phyloP scores from a whole-genome alignment of 2,329 filamentous ascomycete genomes.

The Colletotrichum endophyticum region DNA sequence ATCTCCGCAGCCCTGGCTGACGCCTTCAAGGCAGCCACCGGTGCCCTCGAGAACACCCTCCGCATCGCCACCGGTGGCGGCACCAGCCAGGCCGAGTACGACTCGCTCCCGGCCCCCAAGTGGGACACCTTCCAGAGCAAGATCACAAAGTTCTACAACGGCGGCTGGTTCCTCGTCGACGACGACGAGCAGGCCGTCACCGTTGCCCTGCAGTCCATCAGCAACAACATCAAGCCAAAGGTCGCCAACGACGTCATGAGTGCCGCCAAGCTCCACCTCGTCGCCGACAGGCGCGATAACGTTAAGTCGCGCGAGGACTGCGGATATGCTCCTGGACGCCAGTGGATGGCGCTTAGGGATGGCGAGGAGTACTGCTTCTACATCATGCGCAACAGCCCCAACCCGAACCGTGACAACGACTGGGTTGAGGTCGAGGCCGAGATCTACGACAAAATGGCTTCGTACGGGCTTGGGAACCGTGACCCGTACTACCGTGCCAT shows the following conservation, averaged over 20 bases:
- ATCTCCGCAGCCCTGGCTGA: not conserved
- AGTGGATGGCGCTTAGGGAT: not conserved
- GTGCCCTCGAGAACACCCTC: not conserved
- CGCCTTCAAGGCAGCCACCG: not conserved
- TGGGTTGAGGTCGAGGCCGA: not conserved
- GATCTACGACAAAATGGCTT: not conserved
- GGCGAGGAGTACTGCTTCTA: constrained; percentile 13
- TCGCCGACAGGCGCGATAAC: not conserved
- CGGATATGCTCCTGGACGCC: not conserved
- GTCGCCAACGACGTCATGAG: constrained; percentile 15
- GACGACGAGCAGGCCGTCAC: constrained; percentile 5
- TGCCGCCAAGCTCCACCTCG: not conserved
- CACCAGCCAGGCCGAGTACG: not conserved
- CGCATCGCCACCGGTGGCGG: not conserved
- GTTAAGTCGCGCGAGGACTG: not conserved
- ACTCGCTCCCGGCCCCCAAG: constrained; percentile 5
- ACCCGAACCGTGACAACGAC: not conserved
- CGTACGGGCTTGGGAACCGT: not conserved
- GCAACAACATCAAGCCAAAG: constrained; percentile 11
- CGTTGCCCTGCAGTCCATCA: not conserved
- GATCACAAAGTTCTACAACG: constrained; percentile 18
- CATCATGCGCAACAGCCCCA: not conserved
- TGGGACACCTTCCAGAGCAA: not conserved
- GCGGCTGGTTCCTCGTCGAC: constrained; percentile 12
- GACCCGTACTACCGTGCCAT: not conserved